These are phyloP conservation scores for Vanderwaltozyma tropicalis DNA, from an alignment of 805 yeast genomes.

Conservation along the genomic window DNA sequence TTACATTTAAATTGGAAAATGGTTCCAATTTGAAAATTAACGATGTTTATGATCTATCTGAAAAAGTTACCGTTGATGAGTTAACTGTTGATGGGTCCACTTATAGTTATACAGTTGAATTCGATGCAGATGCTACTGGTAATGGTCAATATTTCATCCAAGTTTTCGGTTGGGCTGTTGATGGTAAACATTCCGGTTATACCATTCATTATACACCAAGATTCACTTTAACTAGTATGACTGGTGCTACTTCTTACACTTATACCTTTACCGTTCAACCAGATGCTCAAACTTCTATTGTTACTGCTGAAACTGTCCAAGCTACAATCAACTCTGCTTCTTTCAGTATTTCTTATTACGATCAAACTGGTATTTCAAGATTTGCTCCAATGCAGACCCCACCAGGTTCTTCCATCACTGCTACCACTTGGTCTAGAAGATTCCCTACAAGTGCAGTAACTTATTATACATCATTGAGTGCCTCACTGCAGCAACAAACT, in stretches of 20 bases:
- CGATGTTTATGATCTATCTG: conserved; percentile 29
- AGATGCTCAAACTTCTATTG: conserved; percentile 27
- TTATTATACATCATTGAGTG: conserved; percentile 39
- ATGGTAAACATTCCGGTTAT: conserved; percentile 31
- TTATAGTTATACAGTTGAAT: conserved; percentile 32
- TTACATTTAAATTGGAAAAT: conserved; percentile 52
- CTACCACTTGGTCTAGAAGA: conserved; percentile 52
- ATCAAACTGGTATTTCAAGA: conserved; percentile 68
- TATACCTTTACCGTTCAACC: conserved; percentile 40
- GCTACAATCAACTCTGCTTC: conserved; percentile 39
- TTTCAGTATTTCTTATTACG: conserved; percentile 59
- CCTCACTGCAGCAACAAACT: conserved; percentile 33
- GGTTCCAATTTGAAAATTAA: conserved; percentile 47
- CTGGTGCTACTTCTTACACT: conserved; percentile 45
- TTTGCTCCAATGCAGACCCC: conserved; percentile 92
- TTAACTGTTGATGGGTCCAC: conserved; percentile 19
- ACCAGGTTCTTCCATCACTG: conserved; percentile 65
- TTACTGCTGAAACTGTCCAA: conserved; percentile 30
- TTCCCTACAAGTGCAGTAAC: conserved; percentile 62
- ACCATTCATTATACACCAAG: conserved; percentile 61
- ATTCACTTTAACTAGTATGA: conserved; percentile 59
- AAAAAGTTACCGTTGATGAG: conserved; percentile 22
- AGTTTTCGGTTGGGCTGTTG: conserved; percentile 38
- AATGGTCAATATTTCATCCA: conserved; percentile 70
- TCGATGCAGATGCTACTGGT: conserved; percentile 39